These are phyloP conservation scores for Cystobasidium sp. DNA, from an alignment of 1,284 basidiomycete species.

Conservation along the genomic window DNA sequence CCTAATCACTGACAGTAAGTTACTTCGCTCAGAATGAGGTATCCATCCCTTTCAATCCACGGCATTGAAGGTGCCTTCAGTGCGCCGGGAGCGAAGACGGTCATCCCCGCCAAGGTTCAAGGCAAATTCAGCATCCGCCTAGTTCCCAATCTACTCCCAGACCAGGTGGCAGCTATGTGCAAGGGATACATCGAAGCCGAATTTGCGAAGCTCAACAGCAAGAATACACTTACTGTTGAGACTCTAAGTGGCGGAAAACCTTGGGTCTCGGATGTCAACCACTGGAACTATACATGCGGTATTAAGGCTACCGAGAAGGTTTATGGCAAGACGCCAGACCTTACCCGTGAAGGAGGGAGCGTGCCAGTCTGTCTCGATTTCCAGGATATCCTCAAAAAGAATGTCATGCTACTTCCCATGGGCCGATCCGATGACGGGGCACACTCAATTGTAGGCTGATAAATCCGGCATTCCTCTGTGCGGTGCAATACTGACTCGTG, in stretches of 20 bases:
- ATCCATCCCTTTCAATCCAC: constrained; percentile 87
- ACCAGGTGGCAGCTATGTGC: constrained; percentile 73
- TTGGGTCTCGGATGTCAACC: constrained; percentile 78
- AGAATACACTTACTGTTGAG: constrained; percentile 75
- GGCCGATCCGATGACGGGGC: no score
- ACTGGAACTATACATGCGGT: constrained; percentile 96
- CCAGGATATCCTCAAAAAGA: neutral
- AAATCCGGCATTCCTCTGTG: no score
- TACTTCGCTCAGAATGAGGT: constrained; percentile 53
- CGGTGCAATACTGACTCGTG: no score
- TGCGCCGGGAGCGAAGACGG: constrained; percentile 65
- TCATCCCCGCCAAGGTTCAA: constrained; percentile 86
- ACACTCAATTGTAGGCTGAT: no score
- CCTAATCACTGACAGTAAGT: no score
- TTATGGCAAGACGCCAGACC: constrained; percentile 81
- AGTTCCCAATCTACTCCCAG: constrained; percentile 84
- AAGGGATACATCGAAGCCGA: constrained; percentile 70
- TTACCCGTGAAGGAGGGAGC: constrained; percentile 61
- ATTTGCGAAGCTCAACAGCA: constrained; percentile 80
- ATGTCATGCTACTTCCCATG: neutral
- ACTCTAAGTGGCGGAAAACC: constrained; percentile 80
- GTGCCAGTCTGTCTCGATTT: neutral
- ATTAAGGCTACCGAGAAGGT: constrained; percentile 79
- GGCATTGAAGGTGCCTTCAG: constrained; percentile 98
- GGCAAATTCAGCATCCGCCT: constrained; percentile 92